Base-by-base conservation (phyloP, 164 flowering plant species). In the Nelumbo lutea region DNA sequence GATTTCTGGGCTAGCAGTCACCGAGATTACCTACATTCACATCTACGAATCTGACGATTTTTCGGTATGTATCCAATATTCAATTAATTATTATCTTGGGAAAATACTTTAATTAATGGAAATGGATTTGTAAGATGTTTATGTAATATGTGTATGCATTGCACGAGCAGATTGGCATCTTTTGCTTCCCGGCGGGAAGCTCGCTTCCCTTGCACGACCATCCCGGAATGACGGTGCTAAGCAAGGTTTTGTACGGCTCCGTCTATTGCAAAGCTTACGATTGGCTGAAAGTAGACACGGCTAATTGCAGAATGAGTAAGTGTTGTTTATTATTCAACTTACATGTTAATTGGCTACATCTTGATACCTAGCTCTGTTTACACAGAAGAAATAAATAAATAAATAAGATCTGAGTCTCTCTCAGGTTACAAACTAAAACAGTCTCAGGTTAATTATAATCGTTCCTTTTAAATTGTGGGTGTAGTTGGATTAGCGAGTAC, bases 171-270 rank as follows among this genome's bases (percentile, higher is more conserved):
- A 79, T 83, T 0, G 81, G 87, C 1, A 60, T 81, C 27, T 83
- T 83, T 52, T 81, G 81, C 73, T 67, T 81, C 59, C 83, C 84
- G 2, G 73, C 84, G 0, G 75, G 77, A 61, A 71, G 41, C 6
- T 39, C 42, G 2, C 41, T 83, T 13, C 87, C 84, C 4, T 79
- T 83, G n/a, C 85, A 84, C 64, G 76, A 82, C 59, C 87, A 84
- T 52, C 87, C 87, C 1, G 71, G 73, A 38, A 84, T 84, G 87
- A 84, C 85, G 0, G 87, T 84, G 27, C 70, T 84, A 1, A 80
- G 80, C 82, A 84, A 82, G 62, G 70, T 82, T 38, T 78, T 84
- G 5, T 77, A 73, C 38, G 87, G 87, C 3, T 69, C 83, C 0
- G 7, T 82, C 42, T 45, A 82, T 61, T 67, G 78, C 15, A 82